Evolutionary conservation across 2,329 filamentous ascomycete genomes (phyloP), one percentile per base, ranked within the genome.

Genomic region (Exophiala sp.): DNA sequence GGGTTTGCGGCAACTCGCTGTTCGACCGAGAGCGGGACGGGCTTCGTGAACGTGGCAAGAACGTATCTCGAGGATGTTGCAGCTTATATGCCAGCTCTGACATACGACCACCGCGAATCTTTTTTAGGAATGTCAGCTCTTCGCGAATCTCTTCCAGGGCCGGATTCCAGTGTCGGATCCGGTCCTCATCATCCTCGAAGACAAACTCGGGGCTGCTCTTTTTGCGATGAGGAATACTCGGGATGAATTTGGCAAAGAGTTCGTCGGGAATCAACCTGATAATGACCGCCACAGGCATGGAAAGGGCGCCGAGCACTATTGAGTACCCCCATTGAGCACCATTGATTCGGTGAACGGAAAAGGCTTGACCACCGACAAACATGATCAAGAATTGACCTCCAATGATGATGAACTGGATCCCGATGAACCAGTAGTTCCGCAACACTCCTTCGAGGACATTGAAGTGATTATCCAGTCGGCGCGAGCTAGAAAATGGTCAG

Each of bases 81-180:
- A 83, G 68, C 60, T 79, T 80, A 65, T 81, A 81, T 55, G 76
- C 78, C 52, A 84, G 68, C 52, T 74, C 69, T 57, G 73, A 78
- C 48, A 84, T 70, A 45, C 81, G 78, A 27, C 81, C 81, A 43
- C 81, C 81, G 47, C 80, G 79, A 56, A 83, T 72, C 55, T 70
- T 79, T 64, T 81, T 80, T 62, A 83, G 73, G 67, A 82, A 83
- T 14, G 73, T 74, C 34, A 84, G 70, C 58, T 84, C 79, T 58
- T 83, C 78, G 39, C 77, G 73, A 60, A 84, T 80, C 58, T 83
- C 79, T 55, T 80, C 73, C 35, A 84, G 64, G 1, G 76, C 79
- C 38, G 79, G 75, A 55, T 81, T 81, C 78, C 80, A 83, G 53
- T 75, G 68, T 48, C 65, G 73, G 29, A 66, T 66, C 44, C 64